Evolutionary conservation across 2,329 filamentous ascomycete genomes (phyloP).

Genomic region (Alternaria panax): DNA sequence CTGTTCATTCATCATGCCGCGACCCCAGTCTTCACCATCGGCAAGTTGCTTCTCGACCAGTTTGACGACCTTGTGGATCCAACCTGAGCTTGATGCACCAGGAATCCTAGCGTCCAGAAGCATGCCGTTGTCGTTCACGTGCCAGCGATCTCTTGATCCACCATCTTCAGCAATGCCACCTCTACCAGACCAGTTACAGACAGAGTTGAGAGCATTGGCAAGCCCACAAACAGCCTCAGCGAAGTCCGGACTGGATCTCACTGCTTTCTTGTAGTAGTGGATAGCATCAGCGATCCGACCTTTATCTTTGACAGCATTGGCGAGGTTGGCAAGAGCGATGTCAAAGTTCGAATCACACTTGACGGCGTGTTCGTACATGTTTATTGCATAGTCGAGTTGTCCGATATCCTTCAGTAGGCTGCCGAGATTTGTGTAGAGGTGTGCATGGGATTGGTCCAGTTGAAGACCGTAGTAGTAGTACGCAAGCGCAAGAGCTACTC

Average conservation of each 20-base stretch:
- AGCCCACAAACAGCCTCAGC: constrained; percentile 96
- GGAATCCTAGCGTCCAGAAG: constrained; percentile 74
- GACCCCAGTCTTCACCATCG: constrained; percentile 87
- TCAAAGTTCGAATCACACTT: constrained; percentile 93
- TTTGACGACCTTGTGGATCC: constrained; percentile 88
- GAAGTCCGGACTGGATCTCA: constrained; percentile 91
- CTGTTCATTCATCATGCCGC: constrained; percentile 65
- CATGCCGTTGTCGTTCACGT: constrained; percentile 85
- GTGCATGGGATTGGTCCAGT: constrained; percentile 87
- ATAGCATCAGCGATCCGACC: constrained; percentile 93
- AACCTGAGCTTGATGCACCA: constrained; percentile 71
- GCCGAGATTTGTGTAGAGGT: constrained; percentile 95
- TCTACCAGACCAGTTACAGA: constrained; percentile 91
- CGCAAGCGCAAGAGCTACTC: constrained; percentile 83
- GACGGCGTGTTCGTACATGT: constrained; percentile 97
- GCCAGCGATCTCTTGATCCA: constrained; percentile 86
- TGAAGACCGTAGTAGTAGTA: constrained; percentile 96
- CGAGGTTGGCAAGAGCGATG: constrained; percentile 93
- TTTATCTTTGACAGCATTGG: constrained; percentile 97
- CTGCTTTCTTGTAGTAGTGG: constrained; percentile 86
- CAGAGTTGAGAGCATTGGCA: constrained; percentile 92
- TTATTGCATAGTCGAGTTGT: constrained; percentile 87
- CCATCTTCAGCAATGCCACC: constrained; percentile 81
- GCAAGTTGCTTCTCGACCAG: constrained; percentile 88
- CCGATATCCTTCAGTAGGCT: constrained; percentile 96